A percentile compares a stretch with the other conserved stretches of the same genome.
phyloP scores from a whole-genome alignment of 1,284 basidiomycete genomes.

The Lentinus polychrous region DNA sequence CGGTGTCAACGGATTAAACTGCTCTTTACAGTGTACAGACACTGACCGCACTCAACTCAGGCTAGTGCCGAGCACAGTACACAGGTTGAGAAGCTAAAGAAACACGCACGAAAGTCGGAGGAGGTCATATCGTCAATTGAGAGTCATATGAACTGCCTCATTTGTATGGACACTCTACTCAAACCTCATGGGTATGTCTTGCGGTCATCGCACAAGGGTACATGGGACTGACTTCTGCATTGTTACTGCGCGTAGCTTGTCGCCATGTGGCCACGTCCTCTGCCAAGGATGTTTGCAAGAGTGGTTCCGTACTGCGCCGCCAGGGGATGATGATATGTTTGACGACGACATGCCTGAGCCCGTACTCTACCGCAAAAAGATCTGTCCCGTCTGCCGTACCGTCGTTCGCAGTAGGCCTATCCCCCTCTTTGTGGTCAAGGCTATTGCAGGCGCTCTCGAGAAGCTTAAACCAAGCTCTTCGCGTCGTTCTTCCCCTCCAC shows the following conservation, averaged over 20 bases:
- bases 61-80: constrained; percentile 40
- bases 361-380: constrained; percentile 52
- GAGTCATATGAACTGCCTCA: constrained; percentile 57
- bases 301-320: constrained; percentile 67
- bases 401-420: constrained; percentile 50
- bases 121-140: constrained; percentile 53
- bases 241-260: constrained; percentile 35
- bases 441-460: constrained; percentile 40
- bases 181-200: constrained; percentile 57
- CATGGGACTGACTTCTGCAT: neutral
- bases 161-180: constrained; percentile 62
- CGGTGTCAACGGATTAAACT: too few relatives aligned
- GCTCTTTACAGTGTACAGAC: too few relatives aligned
- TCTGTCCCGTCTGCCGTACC: constrained; percentile 65
- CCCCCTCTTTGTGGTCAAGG: constrained; percentile 62
- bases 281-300: constrained; percentile 63
- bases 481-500: constrained; percentile 20
- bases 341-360: constrained; percentile 45
- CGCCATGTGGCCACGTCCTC: constrained; percentile 67
- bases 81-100: constrained; percentile 39
- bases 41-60: too few relatives aligned
- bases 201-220: neutral
- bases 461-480: constrained; percentile 32
- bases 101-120: constrained; percentile 43
- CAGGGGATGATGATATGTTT: constrained; percentile 44